Evolutionary conservation across 2,329 filamentous ascomycete species (phyloP).

Genomic region (Fusarium papillatum): DNA sequence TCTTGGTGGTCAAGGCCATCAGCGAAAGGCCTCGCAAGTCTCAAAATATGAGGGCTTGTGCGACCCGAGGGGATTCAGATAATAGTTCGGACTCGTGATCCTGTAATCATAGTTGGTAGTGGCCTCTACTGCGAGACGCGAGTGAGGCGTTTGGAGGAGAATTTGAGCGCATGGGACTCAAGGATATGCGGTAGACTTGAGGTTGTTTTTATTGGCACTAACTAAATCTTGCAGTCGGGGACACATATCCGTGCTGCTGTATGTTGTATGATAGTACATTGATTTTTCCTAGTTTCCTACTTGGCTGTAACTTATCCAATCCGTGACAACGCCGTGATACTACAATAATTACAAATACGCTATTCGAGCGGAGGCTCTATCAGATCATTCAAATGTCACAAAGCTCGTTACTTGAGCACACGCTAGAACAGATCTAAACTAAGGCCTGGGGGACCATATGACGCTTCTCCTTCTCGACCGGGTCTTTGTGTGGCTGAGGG

Average conservation of each 20-base stretch:
- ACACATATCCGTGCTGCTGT: conserved; percentile 32
- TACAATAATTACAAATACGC: conserved; percentile 1
- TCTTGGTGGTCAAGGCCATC: conserved; percentile 12
- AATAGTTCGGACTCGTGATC: conserved; percentile 42
- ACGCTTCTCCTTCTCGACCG: conserved; percentile 39
- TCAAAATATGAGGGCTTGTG: conserved; percentile 10
- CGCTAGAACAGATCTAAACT: conserved; percentile 1
- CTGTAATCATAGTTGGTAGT: conserved; percentile 45
- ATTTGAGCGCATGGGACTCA: conserved; percentile 41
- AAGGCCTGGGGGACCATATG: background rate
- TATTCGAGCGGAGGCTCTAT: background rate
- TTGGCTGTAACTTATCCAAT: conserved; percentile 1
- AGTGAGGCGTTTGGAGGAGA: conserved; percentile 32
- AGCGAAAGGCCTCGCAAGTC: conserved; percentile 14
- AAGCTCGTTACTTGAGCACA: background rate
- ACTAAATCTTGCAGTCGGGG: conserved; percentile 37
- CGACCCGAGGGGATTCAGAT: conserved; percentile 33
- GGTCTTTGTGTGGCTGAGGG: conserved; percentile 60
- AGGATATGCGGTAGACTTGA: conserved; percentile 44
- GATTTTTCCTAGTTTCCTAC: conserved; percentile 38
- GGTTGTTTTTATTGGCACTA: conserved; percentile 42
- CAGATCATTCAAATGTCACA: background rate
- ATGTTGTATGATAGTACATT: conserved; percentile 52
- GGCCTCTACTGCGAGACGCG: conserved; percentile 35
- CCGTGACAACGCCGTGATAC: conserved; percentile 23